phyloP scores from a whole-genome alignment of 106 monocot genomes.

The Apostasia shenzhenica region DNA sequence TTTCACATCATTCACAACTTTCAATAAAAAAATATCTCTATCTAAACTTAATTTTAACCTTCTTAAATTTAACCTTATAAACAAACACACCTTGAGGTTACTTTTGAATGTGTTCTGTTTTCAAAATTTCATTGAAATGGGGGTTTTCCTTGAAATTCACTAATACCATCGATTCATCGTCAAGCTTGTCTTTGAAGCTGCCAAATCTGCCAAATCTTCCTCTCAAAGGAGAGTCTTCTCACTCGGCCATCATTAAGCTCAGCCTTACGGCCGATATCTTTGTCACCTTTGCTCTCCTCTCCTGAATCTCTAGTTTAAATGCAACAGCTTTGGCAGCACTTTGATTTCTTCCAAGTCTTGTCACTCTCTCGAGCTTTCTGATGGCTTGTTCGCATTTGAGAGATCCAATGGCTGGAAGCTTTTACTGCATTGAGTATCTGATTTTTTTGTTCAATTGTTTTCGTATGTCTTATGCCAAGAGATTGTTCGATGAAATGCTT shows the following conservation, averaged over 20 bases:
- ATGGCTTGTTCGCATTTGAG: slow-evolving; percentile 15
- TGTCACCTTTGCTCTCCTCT: slow-evolving; percentile 29
- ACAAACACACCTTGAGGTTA: no score
- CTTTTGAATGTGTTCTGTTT: no score
- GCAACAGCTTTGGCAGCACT: not conserved
- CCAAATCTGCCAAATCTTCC: slow-evolving; percentile 13
- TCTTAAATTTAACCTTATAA: no score
- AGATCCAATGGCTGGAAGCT: slow-evolving; percentile 5
- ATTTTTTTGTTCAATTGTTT: slow-evolving; percentile 41
- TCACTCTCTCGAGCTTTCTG: slow-evolving; percentile 26
- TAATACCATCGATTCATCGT: no score
- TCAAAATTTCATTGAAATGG: no score
- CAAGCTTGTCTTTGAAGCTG: slow-evolving; percentile 18
- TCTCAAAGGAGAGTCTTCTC: slow-evolving; percentile 10
- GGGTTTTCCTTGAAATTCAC: no score
- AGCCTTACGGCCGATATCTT: slow-evolving; percentile 30
- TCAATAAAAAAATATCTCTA: no score
- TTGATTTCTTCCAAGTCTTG: slow-evolving; percentile 16
- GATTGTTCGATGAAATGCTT: slow-evolving; percentile 46
- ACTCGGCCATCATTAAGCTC: slow-evolving; percentile 26
- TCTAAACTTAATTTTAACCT: no score
- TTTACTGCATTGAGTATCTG: slow-evolving; percentile 35
- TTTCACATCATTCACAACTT: no score
- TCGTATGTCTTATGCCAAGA: slow-evolving; percentile 20
- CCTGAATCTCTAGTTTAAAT: slow-evolving; percentile 29